Evolutionary conservation across 1,139 yeast genomes (phyloP).

Genomic region (Saccharomycopsis hybrid): DNA sequence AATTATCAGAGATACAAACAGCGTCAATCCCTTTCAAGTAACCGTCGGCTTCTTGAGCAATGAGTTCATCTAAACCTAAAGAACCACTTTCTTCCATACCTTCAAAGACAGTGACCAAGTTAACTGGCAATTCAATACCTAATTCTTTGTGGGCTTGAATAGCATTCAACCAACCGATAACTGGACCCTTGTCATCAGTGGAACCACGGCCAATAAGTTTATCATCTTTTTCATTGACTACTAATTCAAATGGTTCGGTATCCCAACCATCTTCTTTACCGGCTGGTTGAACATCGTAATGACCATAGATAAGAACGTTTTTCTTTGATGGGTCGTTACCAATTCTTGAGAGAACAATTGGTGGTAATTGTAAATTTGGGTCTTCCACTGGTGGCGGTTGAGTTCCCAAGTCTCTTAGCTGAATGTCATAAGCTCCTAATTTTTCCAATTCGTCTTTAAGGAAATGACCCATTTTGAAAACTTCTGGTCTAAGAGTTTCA

Average conservation of each 20-base stretch:
- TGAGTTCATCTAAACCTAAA: constrained; percentile 77
- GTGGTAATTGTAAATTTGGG: constrained; percentile 71
- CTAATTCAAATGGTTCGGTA: constrained; percentile 79
- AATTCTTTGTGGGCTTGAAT: constrained; percentile 84
- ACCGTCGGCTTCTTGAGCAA: constrained; percentile 65
- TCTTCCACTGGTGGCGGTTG: constrained; percentile 83
- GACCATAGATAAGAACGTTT: constrained; percentile 89
- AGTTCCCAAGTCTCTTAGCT: constrained; percentile 72
- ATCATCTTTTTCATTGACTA: constrained; percentile 41
- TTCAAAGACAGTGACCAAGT: constrained; percentile 87
- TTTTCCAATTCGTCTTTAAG: constrained; percentile 57
- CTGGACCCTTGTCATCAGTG: constrained; percentile 98
- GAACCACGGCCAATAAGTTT: constrained; percentile 88
- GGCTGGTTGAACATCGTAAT: constrained; percentile 98
- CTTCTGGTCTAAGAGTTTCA: constrained; percentile 79
- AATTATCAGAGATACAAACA: constrained; percentile 93
- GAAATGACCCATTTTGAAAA: constrained; percentile 79
- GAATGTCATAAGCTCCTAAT: constrained; percentile 78
- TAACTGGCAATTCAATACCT: constrained; percentile 87
- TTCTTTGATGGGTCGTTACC: constrained; percentile 78
- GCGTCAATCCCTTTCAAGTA: constrained; percentile 89
- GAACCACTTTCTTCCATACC: constrained; percentile 99
- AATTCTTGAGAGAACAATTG: constrained; percentile 81
- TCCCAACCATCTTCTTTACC: constrained; percentile 88
- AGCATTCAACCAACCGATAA: constrained; percentile 92